These are phyloP conservation scores for Onygena corvina DNA, from an alignment of 2,329 filamentous ascomycete species.

Conservation along the genomic window DNA sequence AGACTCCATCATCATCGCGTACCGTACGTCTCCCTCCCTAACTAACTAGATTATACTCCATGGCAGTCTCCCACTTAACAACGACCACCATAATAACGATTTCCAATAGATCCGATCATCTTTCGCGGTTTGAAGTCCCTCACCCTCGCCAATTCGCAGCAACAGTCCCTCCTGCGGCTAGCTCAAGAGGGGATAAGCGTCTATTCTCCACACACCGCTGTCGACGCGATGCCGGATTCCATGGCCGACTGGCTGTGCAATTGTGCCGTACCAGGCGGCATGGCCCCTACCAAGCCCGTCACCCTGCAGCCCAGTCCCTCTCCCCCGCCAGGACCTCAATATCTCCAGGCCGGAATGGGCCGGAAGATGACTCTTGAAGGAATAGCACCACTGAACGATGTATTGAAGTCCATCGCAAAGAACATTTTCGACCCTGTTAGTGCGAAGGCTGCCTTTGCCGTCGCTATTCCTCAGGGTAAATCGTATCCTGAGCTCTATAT, in stretches of 20 bases:
- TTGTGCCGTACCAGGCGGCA: constrained; percentile 45
- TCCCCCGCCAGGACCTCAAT: constrained; percentile 25
- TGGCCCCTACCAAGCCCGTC: constrained; percentile 7
- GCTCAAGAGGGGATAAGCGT: constrained; percentile 82
- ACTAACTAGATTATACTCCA: no score
- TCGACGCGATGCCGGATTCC: constrained; percentile 74
- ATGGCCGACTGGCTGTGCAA: constrained; percentile 92
- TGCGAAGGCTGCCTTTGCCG: constrained; percentile 45
- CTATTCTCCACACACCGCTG: constrained; percentile 89
- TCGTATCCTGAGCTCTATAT: constrained; percentile 46
- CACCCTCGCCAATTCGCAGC: constrained; percentile 72
- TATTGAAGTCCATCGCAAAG: constrained; percentile 53
- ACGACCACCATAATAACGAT: background rate
- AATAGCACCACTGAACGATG: constrained; percentile 41
- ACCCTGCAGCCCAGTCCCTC: constrained; percentile 38
- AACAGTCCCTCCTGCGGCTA: constrained; percentile 69
- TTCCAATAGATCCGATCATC: constrained; percentile 71
- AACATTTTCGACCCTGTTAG: constrained; percentile 49
- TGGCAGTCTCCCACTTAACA: no score
- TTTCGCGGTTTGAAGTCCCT: constrained; percentile 85
- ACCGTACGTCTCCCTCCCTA: constrained; percentile 63
- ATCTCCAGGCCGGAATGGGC: constrained; percentile 47
- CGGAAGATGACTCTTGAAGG: constrained; percentile 45
- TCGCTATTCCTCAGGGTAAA: constrained; percentile 51
- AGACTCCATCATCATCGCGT: constrained; percentile 72